phyloP scores from a whole-genome alignment of 2,329 filamentous ascomycete genomes.

The Neonectria neomacrospora region DNA sequence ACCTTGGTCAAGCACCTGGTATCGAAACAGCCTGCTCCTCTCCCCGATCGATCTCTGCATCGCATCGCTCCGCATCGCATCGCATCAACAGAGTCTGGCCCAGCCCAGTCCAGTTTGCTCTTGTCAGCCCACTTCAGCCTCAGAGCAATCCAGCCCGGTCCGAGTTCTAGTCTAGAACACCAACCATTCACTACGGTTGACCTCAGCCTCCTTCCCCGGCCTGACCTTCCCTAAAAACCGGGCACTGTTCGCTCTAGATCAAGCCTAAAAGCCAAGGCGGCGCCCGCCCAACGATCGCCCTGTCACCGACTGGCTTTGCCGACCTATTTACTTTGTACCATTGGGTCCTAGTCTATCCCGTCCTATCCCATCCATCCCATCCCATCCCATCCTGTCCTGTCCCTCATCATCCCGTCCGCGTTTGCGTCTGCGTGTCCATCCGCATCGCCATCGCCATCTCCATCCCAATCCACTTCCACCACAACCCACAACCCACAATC shows the following conservation, averaged over 20 bases:
- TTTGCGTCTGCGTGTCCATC: no score
- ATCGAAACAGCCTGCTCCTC: background rate
- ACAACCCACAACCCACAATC: background rate
- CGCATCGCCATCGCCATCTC: background rate
- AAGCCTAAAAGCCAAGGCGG: conserved; percentile 16
- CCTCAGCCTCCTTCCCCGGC: background rate
- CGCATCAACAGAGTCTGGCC: no score
- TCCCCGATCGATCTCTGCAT: background rate
- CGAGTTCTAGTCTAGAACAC: conserved; percentile 25
- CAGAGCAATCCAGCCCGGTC: conserved; percentile 18
- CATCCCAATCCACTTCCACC: background rate
- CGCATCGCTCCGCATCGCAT: no score
- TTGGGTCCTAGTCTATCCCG: no score
- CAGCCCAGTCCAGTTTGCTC: background rate
- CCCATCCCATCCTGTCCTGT: conserved; percentile 2
- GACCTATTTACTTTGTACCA: no score
- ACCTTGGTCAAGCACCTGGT: background rate
- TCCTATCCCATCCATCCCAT: background rate
- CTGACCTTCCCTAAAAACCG: background rate
- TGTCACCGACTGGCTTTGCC: conserved; percentile 25
- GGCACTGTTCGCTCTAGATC: conserved; percentile 5
- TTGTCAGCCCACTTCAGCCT: conserved; percentile 17
- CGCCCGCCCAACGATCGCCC: conserved; percentile 24
- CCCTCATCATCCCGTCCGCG: no score
- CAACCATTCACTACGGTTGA: background rate